phyloP scores from a whole-genome alignment of 495 filamentous ascomycete genomes.

The Podospora appendiculata region DNA sequence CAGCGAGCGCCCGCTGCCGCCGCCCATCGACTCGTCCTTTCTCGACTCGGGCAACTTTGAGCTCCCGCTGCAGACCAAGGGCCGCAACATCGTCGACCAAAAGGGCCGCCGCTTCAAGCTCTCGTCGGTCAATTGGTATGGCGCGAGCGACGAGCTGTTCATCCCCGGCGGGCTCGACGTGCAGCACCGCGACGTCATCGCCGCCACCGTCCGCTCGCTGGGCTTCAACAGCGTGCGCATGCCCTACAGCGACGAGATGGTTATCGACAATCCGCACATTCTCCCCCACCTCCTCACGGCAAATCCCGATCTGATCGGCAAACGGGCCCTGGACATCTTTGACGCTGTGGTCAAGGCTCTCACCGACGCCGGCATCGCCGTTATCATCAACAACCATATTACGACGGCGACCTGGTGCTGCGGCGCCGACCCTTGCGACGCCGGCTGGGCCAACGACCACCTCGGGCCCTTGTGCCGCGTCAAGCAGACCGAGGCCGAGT shows the following conservation, averaged over 20 bases:
- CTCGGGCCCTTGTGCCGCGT: slow-evolving; percentile 45
- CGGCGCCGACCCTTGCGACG: slow-evolving; percentile 52
- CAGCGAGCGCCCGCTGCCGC: slow-evolving; percentile 31
- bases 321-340: slow-evolving; percentile 47
- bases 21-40: slow-evolving; percentile 28
- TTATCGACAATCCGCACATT: slow-evolving; percentile 43
- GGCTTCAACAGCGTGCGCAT: slow-evolving; percentile 59
- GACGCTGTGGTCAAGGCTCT: slow-evolving; percentile 43
- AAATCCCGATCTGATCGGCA: slow-evolving; percentile 46
- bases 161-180: slow-evolving; percentile 53
- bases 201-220: slow-evolving; percentile 39
- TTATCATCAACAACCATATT: slow-evolving; percentile 57
- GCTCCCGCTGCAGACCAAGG: slow-evolving; percentile 44
- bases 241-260: slow-evolving; percentile 56
- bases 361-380: slow-evolving; percentile 48
- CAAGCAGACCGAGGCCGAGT: slow-evolving; percentile 47
- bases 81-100: slow-evolving; percentile 49
- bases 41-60: slow-evolving; percentile 26
- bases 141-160: slow-evolving; percentile 51
- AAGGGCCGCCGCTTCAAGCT: slow-evolving; percentile 45
- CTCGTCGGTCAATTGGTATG: slow-evolving; percentile 57
- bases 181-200: slow-evolving; percentile 48
- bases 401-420: slow-evolving; percentile 55
- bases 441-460: slow-evolving; percentile 50
- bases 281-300: slow-evolving; percentile 36